A percentile compares a stretch with the other conserved stretches of the same genome.
These are phyloP conservation scores for Escovopsis sp. DNA, from an alignment of 2,329 filamentous ascomycete species.

Conservation along the genomic window DNA sequence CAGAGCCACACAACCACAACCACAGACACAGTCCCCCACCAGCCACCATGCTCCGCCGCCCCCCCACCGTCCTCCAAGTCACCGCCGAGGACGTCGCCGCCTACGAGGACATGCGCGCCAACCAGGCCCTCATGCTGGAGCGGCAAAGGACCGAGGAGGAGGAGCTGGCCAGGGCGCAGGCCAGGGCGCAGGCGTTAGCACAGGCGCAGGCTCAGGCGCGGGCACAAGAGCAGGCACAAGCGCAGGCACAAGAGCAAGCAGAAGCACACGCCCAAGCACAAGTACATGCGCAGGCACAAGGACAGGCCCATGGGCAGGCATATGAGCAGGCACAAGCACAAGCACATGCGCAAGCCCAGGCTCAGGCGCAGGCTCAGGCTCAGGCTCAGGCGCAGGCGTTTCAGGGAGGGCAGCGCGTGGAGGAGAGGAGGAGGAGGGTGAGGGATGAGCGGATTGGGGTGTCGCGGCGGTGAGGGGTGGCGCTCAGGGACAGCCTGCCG, in stretches of 20 bases:
- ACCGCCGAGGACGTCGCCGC: constrained; percentile 55
- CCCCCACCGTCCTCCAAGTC: constrained; percentile 50
- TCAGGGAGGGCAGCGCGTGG: constrained; percentile 13
- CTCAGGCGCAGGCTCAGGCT: constrained; percentile 13
- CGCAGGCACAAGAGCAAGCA: constrained; percentile 5
- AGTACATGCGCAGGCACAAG: constrained; percentile 7
- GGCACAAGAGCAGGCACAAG: no score
- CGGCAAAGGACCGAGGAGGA: constrained; percentile 15
- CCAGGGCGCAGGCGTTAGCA: no score
- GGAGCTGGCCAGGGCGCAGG: constrained; percentile 6
- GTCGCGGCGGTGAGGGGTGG: constrained; percentile 10
- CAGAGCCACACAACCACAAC: not conserved
- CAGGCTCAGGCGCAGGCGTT: constrained; percentile 14
- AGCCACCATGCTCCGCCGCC: constrained; percentile 45
- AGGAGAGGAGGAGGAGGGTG: constrained; percentile 12
- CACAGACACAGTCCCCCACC: no score
- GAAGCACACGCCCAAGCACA: constrained; percentile 16
- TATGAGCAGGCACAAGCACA: constrained; percentile 1
- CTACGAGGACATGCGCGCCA: constrained; percentile 48
- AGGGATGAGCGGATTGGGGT: constrained; percentile 26
- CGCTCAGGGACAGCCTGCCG: no score
- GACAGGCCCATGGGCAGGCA: constrained; percentile 11
- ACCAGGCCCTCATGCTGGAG: constrained; percentile 21
- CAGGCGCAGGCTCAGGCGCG: constrained; percentile 8
- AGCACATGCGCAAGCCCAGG: constrained; percentile 11